Conservation (phyloP, 2,329 filamentous ascomycete species). For the Aureobasidium subglaciale region DNA sequence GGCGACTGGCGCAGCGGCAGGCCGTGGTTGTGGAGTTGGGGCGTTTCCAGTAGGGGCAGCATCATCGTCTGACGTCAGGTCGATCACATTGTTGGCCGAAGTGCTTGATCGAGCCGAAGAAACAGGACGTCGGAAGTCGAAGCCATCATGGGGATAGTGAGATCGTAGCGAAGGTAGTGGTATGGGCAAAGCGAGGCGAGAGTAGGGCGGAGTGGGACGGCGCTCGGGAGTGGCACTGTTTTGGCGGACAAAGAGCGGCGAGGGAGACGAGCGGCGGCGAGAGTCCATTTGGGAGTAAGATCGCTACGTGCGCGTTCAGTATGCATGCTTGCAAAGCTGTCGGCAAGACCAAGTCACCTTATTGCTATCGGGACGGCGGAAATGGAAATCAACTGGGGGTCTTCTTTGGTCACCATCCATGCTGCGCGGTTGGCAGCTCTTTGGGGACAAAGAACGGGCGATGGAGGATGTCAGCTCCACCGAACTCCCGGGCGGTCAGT, state of each 20-base stretch:
- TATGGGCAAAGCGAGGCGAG: neutral
- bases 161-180: slow-evolving; percentile 17
- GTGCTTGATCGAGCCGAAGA: slow-evolving; percentile 23
- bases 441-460: neutral
- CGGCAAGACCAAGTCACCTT: neutral
- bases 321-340: neutral
- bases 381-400: slow-evolving; percentile 1
- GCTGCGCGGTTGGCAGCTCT: neutral
- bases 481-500: neutral
- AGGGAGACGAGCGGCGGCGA: neutral
- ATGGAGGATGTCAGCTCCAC: neutral
- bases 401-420: slow-evolving; percentile 11
- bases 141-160: slow-evolving; percentile 46
- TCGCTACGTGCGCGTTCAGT: neutral
- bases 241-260: slow-evolving; percentile 25
- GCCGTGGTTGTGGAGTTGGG: slow-evolving; percentile 13
- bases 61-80: slow-evolving; percentile 32
- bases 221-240: slow-evolving; percentile 15
- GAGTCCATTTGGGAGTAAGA: slow-evolving; percentile 12
- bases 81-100: slow-evolving; percentile 25
- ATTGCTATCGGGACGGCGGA: neutral
- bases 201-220: neutral
- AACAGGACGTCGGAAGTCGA: slow-evolving; percentile 47
- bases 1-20: slow-evolving; percentile 20
- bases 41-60: neutral